These are phyloP conservation scores for Phlyctochytrium arcticum DNA, from an alignment of 192 early-diverging fungal genomes.

Conservation along the genomic window DNA sequence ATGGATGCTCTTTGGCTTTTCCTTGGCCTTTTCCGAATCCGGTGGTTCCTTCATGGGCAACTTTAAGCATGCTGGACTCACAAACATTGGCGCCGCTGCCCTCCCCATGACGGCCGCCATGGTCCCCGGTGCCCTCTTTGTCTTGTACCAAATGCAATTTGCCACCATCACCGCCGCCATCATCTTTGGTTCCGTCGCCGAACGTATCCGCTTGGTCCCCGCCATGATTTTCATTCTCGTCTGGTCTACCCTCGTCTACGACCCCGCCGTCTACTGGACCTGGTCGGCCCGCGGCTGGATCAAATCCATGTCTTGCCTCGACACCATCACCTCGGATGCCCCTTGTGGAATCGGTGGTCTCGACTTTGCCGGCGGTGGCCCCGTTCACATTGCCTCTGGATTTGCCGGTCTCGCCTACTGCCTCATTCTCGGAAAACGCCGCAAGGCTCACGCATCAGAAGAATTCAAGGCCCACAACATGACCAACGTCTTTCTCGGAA, in stretches of 20 bases:
- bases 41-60: constrained; percentile 77
- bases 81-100: constrained; percentile 50
- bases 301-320: constrained; percentile 45
- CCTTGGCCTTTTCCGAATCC: constrained; percentile 75
- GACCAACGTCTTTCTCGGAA: constrained; percentile 87
- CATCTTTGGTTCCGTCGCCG: constrained; percentile 85
- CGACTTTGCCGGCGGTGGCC: constrained; percentile 96
- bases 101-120: constrained; percentile 49
- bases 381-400: constrained; percentile 90
- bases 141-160: constrained; percentile 89
- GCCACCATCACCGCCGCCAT: constrained; percentile 88
- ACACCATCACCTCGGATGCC: constrained; percentile 3
- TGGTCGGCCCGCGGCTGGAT: constrained; percentile 88
- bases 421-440: constrained; percentile 78
- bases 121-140: constrained; percentile 75
- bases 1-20: constrained; percentile 91
- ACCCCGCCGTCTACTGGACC: constrained; percentile 93
- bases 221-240: constrained; percentile 86
- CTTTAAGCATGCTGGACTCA: constrained; percentile 69
- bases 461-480: constrained; percentile 84
- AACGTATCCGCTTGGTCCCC: constrained; percentile 81
- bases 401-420: constrained; percentile 85
- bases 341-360: constrained; percentile 65
- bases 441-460: constrained; percentile 53
- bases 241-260: constrained; percentile 89